phyloP scores from a whole-genome alignment of 2,329 filamentous ascomycete genomes.

The Colletotrichum tanaceti region DNA sequence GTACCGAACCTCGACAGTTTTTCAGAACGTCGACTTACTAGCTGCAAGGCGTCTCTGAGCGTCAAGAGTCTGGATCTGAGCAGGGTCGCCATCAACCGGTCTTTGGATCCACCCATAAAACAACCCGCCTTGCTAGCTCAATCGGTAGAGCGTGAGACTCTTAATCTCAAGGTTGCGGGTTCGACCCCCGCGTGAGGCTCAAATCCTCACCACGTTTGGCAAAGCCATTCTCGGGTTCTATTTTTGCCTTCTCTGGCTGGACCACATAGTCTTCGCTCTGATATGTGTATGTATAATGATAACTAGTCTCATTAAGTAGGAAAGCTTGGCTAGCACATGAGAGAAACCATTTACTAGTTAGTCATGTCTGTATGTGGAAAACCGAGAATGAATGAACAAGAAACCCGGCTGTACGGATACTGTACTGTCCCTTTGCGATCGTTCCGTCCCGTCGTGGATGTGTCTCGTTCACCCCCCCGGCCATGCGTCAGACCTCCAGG shows the following conservation, averaged over 20 bases:
- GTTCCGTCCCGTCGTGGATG: neutral
- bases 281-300: no score
- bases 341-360: neutral
- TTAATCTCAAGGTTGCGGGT: slow-evolving; percentile 53
- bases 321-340: no score
- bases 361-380: neutral
- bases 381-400: no score
- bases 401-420: no score
- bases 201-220: slow-evolving; percentile 39
- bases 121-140: slow-evolving; percentile 64
- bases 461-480: neutral
- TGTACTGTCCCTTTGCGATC: neutral
- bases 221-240: neutral
- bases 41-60: fast-evolving
- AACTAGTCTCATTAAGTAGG: no score
- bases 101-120: neutral
- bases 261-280: neutral
- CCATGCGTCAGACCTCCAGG: neutral
- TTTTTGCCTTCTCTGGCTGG: neutral
- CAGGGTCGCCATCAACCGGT: neutral
- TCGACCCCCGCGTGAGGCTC: slow-evolving; percentile 46
- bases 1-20: neutral
- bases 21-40: neutral
- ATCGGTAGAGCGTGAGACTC: slow-evolving; percentile 82
- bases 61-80: neutral